phyloP scores from a whole-genome alignment of 2,329 filamentous ascomycete species.

The Penicillium occitanis region DNA sequence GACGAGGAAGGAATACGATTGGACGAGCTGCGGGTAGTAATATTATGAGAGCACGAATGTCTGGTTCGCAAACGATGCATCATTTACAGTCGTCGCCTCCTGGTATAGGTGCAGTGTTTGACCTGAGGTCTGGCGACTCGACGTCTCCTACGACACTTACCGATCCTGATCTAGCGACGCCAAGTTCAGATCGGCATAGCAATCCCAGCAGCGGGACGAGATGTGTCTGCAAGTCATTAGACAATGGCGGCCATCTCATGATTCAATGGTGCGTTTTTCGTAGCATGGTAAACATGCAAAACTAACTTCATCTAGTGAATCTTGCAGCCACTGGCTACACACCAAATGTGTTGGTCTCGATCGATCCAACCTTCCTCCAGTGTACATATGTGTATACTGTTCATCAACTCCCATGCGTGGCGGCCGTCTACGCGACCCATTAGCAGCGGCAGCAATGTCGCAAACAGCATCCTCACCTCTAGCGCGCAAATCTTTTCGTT shows the following conservation, averaged over 20 bases:
- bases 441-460: constrained; percentile 27
- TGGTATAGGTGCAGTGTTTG: constrained; percentile 36
- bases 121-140: constrained; percentile 40
- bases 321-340: constrained; percentile 64
- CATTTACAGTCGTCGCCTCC: constrained; percentile 49
- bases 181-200: constrained; percentile 54
- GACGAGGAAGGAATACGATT: constrained; percentile 31
- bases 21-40: constrained; percentile 32
- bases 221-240: constrained; percentile 58
- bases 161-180: constrained; percentile 52
- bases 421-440: constrained; percentile 38
- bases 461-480: constrained; percentile 42
- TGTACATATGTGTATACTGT: constrained; percentile 55
- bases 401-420: constrained; percentile 44
- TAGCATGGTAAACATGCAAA: background rate
- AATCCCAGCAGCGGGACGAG: constrained; percentile 55
- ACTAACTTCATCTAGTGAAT: constrained; percentile 46
- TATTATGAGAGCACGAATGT: constrained; percentile 24
- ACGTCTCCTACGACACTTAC: constrained; percentile 53
- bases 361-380: constrained; percentile 46
- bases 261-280: constrained; percentile 53
- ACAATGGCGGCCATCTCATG: constrained; percentile 57
- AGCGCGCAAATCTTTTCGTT: constrained; percentile 44
- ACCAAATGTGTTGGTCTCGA: constrained; percentile 58
- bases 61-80: constrained; percentile 34